phyloP scores from a whole-genome alignment of 2,329 filamentous ascomycete genomes.

The Thelonectria blattea region DNA sequence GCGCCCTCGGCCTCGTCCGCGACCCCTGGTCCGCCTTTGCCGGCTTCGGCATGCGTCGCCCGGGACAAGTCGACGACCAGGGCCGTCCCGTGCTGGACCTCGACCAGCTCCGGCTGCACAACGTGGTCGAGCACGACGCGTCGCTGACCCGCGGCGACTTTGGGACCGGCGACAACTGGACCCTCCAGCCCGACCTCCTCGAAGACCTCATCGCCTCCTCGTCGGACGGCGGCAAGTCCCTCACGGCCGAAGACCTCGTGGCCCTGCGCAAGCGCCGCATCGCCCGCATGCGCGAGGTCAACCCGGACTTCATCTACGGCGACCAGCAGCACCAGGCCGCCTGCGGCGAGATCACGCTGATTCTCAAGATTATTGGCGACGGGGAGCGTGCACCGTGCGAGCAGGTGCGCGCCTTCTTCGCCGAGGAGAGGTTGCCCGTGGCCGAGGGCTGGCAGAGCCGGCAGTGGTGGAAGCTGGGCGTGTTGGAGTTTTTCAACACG shows the following conservation, averaged over 20 bases:
- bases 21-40: constrained; percentile 30
- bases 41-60: constrained; percentile 31
- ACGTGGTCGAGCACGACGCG: constrained; percentile 33
- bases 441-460: constrained; percentile 30
- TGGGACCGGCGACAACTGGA: constrained; percentile 31
- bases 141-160: constrained; percentile 31
- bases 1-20: constrained; percentile 5
- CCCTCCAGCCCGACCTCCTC: constrained; percentile 28
- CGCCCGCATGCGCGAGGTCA: constrained; percentile 24
- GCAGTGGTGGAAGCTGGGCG: constrained; percentile 29
- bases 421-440: constrained; percentile 31
- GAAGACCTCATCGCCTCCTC: constrained; percentile 27
- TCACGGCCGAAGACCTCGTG: constrained; percentile 29
- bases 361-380: constrained; percentile 31
- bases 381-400: constrained; percentile 18
- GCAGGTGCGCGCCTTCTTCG: constrained; percentile 30
- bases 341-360: constrained; percentile 31
- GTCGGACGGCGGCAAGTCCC: constrained; percentile 25
- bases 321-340: constrained; percentile 26
- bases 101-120: constrained; percentile 29
- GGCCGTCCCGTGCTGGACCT: constrained; percentile 30
- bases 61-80: constrained; percentile 27
- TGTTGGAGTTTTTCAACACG: constrained; percentile 25
- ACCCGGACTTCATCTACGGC: constrained; percentile 25
- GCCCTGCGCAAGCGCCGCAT: constrained; percentile 31